A percentile compares a stretch with the other conserved stretches of the same genome.
Conservation (phyloP, 257 asterid species). For the Solanum pinnatisectum region DNA sequence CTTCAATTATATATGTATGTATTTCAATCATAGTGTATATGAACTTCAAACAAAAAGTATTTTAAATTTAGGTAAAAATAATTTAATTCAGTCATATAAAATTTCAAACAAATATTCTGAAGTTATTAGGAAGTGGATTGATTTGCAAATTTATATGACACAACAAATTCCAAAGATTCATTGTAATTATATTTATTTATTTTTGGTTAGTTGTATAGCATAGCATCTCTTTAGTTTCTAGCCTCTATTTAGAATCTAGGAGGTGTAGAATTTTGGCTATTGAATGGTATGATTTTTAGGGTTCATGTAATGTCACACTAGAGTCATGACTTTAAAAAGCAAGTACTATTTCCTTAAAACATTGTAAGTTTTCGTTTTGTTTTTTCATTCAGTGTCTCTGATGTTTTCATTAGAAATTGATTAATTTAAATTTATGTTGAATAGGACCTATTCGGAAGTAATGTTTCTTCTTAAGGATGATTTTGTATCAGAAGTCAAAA, state of each 20-base stretch:
- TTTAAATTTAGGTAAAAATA: not conserved
- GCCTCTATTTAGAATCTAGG: not conserved
- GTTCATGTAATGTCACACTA: not conserved
- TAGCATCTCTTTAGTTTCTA: not conserved
- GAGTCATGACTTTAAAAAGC: not conserved
- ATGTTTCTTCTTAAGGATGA: fast-evolving
- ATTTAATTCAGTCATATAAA: not conserved
- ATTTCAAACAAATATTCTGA: not conserved
- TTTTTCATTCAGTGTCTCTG: not conserved
- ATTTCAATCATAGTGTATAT: not conserved
- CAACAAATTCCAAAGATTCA: not conserved
- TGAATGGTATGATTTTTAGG: not conserved
- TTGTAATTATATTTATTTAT: not conserved
- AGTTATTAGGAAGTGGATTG: not conserved
- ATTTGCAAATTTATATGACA: not conserved
- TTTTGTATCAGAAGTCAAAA: not conserved
- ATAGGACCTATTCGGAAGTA: not conserved
- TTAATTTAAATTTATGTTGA: not conserved
- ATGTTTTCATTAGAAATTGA: not conserved
- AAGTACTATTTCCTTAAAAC: not conserved
- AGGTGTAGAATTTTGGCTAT: not conserved
- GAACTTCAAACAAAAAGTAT: not conserved
- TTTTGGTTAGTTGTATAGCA: not conserved
- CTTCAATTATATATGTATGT: not conserved
- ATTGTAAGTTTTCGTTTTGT: not conserved